Conservation (phyloP, 2,329 filamentous ascomycete genomes). For the Ceratocystis harringtonii region DNA sequence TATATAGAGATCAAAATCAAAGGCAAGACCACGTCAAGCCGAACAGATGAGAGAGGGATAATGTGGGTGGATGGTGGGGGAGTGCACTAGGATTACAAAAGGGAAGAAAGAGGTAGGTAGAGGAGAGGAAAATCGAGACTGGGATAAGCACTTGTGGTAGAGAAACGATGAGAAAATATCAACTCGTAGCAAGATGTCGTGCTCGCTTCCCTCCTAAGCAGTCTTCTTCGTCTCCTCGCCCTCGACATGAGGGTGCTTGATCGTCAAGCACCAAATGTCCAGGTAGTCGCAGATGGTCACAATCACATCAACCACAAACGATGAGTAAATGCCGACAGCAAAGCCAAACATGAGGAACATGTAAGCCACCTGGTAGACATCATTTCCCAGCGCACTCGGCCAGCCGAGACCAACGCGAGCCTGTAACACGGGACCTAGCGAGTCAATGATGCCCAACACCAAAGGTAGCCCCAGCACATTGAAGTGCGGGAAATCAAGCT, state of each 20-base stretch:
- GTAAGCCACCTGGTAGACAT: slow-evolving; percentile 79
- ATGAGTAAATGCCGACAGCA: slow-evolving; percentile 83
- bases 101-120: background rate
- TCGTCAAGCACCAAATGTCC: slow-evolving; percentile 96
- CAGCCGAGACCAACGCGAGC: slow-evolving; percentile 49
- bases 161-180: background rate
- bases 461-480: slow-evolving; percentile 75
- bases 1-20: background rate
- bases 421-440: slow-evolving; percentile 54
- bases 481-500: slow-evolving; percentile 74
- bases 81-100: background rate
- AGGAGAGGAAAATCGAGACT: background rate
- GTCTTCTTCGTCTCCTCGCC: slow-evolving; percentile 30
- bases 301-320: slow-evolving; percentile 94
- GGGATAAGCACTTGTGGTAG: background rate
- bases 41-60: background rate
- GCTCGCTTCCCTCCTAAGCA: slow-evolving; percentile 18
- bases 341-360: slow-evolving; percentile 78
- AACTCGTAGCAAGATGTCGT: background rate
- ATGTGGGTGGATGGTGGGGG: background rate
- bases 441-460: slow-evolving; percentile 63
- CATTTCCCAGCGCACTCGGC: slow-evolving; percentile 60
- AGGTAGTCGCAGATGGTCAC: slow-evolving; percentile 95
- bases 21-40: too few relatives aligned
- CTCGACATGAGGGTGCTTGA: slow-evolving; percentile 63